Base-by-base conservation (phyloP, 2,329 filamentous ascomycete species). In the Cladosporium austrohemisphaericum region DNA sequence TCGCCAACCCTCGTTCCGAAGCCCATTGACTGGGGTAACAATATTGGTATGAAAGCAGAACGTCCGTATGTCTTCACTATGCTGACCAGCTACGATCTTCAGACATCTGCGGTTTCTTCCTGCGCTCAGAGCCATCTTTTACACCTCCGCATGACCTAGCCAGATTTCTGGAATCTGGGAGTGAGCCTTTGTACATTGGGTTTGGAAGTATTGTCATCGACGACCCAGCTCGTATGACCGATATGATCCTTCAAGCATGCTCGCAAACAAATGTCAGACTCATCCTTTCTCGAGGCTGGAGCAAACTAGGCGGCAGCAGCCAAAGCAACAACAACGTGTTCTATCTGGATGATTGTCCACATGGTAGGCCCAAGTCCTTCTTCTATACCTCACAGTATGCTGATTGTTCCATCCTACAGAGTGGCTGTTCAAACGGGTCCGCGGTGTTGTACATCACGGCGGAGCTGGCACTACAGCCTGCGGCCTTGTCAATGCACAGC, bases 191-290 rank as follows among this genome's bases (percentile, higher is more conserved):
- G 0, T 91, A 91, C 60, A 85, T 91, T 52, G 86, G 86, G 0
- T 91, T 91, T 59, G 86, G 86, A 1, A 88, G 83, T 0, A 90
- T 90, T 44, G 86, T 91, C 3, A 81, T 90, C 0, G 84, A 88
- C 43, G 81, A 90, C 52, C 84, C 85, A 0, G 77, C 84, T 49
- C 77, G 71, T 0, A 76, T 90, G 65, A 89, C 86, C 0, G 69
- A 73, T 8, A 75, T 83, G 52, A 85, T 91, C 4, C 85, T 90
- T 47, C 79, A 85, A n/a, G 85, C 86, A 1, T 72, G 88, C 3
- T 71, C 74, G 44, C 61, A 57, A 23, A 64, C 68, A 9, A 76
- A 76, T 4, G 66, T 67, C 2, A 70, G 77, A 10, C 76, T 72
- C 0, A 66, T 80, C 2, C 64, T 81, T 0, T 79, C 76, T 1